Evolutionary conservation across 2,329 filamentous ascomycete genomes (phyloP).

Genomic region (Arthrobotrys sinensis): DNA sequence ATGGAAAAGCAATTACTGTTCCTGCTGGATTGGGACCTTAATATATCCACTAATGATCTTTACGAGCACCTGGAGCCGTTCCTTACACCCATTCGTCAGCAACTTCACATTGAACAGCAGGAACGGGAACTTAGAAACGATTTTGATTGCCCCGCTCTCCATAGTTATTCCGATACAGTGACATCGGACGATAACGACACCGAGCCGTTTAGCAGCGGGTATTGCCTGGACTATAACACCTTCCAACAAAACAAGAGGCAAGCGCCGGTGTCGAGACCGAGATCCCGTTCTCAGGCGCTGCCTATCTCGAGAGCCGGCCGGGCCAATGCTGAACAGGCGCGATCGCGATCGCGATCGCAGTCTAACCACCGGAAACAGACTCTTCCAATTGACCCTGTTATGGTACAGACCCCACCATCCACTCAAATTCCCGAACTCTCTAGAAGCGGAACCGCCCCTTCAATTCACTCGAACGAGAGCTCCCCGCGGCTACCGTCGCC

Average conservation of each 20-base stretch:
- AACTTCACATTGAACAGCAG: conserved; percentile 68
- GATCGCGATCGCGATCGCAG: conserved; percentile 27
- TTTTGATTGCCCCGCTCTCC: conserved; percentile 14
- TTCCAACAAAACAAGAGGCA: not conserved
- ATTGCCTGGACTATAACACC: not conserved
- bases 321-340: conserved; percentile 17
- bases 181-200: not conserved
- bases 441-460: conserved; percentile 62
- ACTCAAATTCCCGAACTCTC: conserved; percentile 63
- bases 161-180: not conserved
- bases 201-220: not conserved
- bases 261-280: conserved; percentile 2
- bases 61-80: conserved; percentile 90
- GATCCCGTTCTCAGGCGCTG: conserved; percentile 36
- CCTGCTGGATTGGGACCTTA: conserved; percentile 93
- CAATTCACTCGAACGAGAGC: conserved; percentile 63
- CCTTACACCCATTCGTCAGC: conserved; percentile 82
- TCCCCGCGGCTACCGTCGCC: conserved; percentile 62
- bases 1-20: conserved; percentile 99
- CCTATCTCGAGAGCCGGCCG: conserved; percentile 20
- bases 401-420: conserved; percentile 63
- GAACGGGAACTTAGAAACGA: conserved; percentile 64
- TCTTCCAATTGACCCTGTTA: conserved; percentile 44
- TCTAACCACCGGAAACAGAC: conserved; percentile 43
- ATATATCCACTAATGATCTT: conserved; percentile 87